These are phyloP conservation scores for Phytophthora pistaciae DNA, from an alignment of 352 stramenopile species.

Conservation along the genomic window DNA sequence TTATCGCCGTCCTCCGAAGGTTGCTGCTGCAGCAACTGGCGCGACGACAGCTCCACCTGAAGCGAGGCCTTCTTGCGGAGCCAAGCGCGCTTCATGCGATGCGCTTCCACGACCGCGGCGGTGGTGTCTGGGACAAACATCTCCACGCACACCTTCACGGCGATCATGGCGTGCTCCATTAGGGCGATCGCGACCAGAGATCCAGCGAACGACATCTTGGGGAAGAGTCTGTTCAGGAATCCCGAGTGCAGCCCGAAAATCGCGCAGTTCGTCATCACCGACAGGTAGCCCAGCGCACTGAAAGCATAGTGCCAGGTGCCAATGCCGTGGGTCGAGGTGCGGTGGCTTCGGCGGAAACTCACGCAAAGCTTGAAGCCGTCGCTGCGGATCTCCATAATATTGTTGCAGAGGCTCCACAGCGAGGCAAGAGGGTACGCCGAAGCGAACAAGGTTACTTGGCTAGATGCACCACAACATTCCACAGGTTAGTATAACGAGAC, in stretches of 20 bases:
- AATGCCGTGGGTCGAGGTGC: constrained; percentile 81
- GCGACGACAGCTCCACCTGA: constrained; percentile 74
- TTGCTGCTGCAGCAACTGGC: constrained; percentile 46
- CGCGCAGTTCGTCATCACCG: constrained; percentile 95
- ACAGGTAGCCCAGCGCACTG: constrained; percentile 91
- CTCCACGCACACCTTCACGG: constrained; percentile 83
- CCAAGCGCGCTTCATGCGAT: constrained; percentile 69
- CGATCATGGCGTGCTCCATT: constrained; percentile 86
- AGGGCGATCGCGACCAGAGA: constrained; percentile 62
- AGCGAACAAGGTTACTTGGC: constrained; percentile 95
- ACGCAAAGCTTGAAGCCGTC: constrained; percentile 96
- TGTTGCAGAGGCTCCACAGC: constrained; percentile 94
- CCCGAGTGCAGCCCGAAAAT: constrained; percentile 94
- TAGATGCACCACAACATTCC: constrained; percentile 30
- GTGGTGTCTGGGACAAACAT: constrained; percentile 81
- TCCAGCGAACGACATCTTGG: constrained; percentile 65
- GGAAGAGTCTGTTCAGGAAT: constrained; percentile 78
- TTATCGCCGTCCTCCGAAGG: constrained; percentile 24
- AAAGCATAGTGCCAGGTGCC: constrained; percentile 95
- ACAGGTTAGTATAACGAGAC: too few species aligned
- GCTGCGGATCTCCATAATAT: constrained; percentile 95
- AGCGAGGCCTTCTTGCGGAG: constrained; percentile 81
- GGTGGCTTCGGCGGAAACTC: constrained; percentile 79
- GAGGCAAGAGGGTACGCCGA: constrained; percentile 94
- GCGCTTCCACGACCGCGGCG: constrained; percentile 62